These are phyloP conservation scores for Alternaria burnsii DNA, from an alignment of 2,329 filamentous ascomycete species.

Conservation along the genomic window DNA sequence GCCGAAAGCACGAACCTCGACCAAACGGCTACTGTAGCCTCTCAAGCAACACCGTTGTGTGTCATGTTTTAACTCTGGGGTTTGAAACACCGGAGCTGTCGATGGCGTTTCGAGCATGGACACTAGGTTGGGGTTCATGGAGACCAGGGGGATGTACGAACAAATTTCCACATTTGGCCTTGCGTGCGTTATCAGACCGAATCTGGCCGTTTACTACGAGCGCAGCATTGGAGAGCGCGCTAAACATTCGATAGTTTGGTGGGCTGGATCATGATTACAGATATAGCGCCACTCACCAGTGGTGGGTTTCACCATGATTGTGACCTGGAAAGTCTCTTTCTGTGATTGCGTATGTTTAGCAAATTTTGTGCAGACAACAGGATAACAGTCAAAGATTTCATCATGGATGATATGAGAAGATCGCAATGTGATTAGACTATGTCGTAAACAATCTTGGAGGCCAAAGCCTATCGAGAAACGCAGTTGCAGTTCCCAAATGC, in stretches of 20 bases:
- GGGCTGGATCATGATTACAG: neutral
- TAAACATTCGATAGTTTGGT: conserved; percentile 13
- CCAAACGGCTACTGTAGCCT: conserved; percentile 10
- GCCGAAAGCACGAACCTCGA: conserved; percentile 3
- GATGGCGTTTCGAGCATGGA: conserved; percentile 14
- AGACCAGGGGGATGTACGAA: neutral
- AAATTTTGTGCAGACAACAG: too few species aligned
- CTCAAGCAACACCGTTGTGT: conserved; percentile 15
- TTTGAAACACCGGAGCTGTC: conserved; percentile 19
- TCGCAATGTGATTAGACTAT: conserved; percentile 13
- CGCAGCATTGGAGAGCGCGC: neutral
- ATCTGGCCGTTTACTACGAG: conserved; percentile 7
- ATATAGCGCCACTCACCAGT: conserved; percentile 3
- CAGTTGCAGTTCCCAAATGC: neutral
- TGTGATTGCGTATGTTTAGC: neutral
- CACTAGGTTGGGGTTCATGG: neutral
- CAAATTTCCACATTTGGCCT: conserved; percentile 7
- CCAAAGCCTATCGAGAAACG: neutral
- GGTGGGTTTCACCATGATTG: conserved; percentile 15
- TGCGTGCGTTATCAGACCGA: neutral
- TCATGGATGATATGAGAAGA: neutral
- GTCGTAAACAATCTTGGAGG: conserved; percentile 5
- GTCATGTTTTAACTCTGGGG: conserved; percentile 13
- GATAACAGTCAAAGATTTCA: neutral
- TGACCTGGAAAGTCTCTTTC: neutral